phyloP scores from a whole-genome alignment of 768 basidiomycete genomes.

The Russula sp. region DNA sequence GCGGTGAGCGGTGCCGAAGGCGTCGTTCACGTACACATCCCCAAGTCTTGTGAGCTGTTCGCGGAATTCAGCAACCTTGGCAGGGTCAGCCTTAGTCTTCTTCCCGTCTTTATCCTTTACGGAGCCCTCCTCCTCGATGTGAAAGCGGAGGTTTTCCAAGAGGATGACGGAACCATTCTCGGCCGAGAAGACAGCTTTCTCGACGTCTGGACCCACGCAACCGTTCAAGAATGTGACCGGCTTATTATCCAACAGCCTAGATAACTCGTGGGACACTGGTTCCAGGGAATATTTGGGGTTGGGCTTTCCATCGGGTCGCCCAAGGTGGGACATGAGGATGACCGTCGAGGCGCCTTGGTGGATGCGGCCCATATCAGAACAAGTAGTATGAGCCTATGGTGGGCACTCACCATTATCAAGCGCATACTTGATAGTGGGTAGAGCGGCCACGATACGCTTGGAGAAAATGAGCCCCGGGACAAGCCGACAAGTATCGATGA shows the following conservation, averaged over 20 bases:
- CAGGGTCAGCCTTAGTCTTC: constrained; percentile 90
- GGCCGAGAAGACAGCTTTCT: constrained; percentile 66
- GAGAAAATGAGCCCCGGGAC: constrained; percentile 3
- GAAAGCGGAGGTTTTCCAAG: constrained; percentile 97
- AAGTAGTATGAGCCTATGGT: neutral
- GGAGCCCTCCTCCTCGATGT: constrained; percentile 96
- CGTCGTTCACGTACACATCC: constrained; percentile 97
- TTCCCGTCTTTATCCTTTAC: constrained; percentile 89
- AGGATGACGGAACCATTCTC: constrained; percentile 71
- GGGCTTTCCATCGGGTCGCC: constrained; percentile 90
- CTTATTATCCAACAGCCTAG: constrained; percentile 56
- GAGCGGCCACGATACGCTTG: constrained; percentile 93
- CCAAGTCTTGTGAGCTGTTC: constrained; percentile 86
- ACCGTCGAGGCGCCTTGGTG: constrained; percentile 69
- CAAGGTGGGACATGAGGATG: constrained; percentile 96
- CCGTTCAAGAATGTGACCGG: constrained; percentile 78
- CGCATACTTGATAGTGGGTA: constrained; percentile 93
- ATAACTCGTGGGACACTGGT: constrained; percentile 77
- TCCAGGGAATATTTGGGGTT: constrained; percentile 86
- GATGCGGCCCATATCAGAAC: constrained; percentile 17
- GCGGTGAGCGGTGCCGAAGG: constrained; percentile 97
- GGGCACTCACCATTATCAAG: constrained; percentile 62
- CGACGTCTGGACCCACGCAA: constrained; percentile 81
- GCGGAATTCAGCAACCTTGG: constrained; percentile 75
- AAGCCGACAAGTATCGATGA: constrained; percentile 10